Conservation (phyloP, 176 grass and related monocot species). For the Bromus sterilis region DNA sequence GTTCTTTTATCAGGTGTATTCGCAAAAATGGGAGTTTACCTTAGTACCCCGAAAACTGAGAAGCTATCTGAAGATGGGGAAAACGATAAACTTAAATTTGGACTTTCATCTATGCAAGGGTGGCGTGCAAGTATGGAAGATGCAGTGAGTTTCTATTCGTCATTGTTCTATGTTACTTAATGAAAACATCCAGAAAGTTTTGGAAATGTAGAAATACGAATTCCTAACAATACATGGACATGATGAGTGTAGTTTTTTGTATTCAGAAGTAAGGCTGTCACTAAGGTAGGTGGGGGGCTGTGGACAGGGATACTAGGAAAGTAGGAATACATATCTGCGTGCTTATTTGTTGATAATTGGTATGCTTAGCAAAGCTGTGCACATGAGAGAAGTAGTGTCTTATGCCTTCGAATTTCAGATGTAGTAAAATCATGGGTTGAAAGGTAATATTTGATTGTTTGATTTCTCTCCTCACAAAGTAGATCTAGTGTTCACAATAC, state of each 20-base stretch:
- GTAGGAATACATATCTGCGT: not conserved
- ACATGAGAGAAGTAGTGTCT: not conserved
- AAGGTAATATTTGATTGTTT: not conserved
- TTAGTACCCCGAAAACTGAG: slow-evolving; percentile 91
- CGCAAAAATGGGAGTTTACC: slow-evolving; percentile 80
- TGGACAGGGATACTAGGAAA: not conserved
- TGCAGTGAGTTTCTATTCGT: slow-evolving; percentile 57
- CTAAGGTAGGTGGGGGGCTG: not conserved
- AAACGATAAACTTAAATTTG: slow-evolving; percentile 65
- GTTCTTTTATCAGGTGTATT: slow-evolving; percentile 10
- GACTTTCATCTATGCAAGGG: slow-evolving; percentile 93
- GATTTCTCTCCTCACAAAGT: not conserved
- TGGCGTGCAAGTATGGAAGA: slow-evolving; percentile 97
- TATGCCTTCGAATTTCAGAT: not conserved
- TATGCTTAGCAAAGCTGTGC: not conserved
- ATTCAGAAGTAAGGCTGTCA: not conserved
- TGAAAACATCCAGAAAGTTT: not conserved
- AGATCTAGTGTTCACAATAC: not conserved
- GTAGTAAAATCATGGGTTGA: not conserved
- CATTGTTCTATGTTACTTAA: not conserved
- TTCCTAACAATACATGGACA: not conserved
- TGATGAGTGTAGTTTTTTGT: not conserved
- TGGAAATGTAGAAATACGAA: not conserved
- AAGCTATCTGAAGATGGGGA: slow-evolving; percentile 80
- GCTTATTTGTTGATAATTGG: not conserved